Evolutionary conservation across 495 filamentous ascomycete species (phyloP), one percentile per base, ranked within the genome.

Genomic region (Hypoxylon intermedium): DNA sequence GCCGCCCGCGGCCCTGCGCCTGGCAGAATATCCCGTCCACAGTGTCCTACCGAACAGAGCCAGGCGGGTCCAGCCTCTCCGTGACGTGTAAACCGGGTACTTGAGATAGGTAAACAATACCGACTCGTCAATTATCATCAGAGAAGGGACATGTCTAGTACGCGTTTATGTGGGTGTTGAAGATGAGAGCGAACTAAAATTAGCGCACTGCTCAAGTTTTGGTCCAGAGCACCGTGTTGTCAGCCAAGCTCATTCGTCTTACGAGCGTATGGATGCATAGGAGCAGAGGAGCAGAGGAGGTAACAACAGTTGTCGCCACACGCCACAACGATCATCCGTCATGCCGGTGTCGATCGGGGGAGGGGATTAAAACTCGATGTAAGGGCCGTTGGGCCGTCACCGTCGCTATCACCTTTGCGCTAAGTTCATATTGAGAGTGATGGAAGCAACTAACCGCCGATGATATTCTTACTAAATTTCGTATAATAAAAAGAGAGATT

Each of bases 291-390:
- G n/a, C n/a, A n/a, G n/a, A n/a, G n/a, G n/a, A n/a, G n/a, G n/a
- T 48, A 52, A 52, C 21, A 65, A 38, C 36, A 52, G 51, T 19
- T 45, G 43, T 54, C 26, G 55, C 55, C 61, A 65, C 55, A 60
- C 51, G 62, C 62, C 62, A 57, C 62, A 60, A 18, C 26, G 62
- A 65, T 65, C 62, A 56, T 59, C 62, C 47, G 55, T 45, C 45
- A 65, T 65, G 62, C 62, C 51, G 56, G 62, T 41, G 62, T 36
- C 56, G 62, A 65, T 65, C 62, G 60, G 56, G 62, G 61, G 56
- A 56, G 56, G 62, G 61, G 56, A 56, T 53, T 38, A 30, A 24
- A 38, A 7, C 46, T 59, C 45, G 31, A 60, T n/a, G 55, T 57
- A 52, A 56, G 62, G 62, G 62, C 28, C 34, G 28, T 20, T 13